Conservation (phyloP, 305 asterid species). For the Fraxinus sp. region DNA sequence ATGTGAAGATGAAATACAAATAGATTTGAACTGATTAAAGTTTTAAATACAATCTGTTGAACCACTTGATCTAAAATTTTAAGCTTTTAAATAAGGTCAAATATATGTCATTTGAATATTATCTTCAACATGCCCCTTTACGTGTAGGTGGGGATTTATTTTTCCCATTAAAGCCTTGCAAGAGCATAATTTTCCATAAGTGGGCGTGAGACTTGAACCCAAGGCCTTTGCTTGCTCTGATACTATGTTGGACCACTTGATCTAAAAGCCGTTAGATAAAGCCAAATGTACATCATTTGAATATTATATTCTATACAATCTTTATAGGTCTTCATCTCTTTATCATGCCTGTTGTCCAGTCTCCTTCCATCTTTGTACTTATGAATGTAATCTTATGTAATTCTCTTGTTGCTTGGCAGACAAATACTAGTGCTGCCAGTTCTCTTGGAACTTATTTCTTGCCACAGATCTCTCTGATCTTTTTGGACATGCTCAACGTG, state of each 20-base stretch:
- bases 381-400: neutral
- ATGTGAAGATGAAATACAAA: neutral
- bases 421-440: slow-evolving; percentile 91
- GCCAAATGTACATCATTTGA: neutral
- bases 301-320: neutral
- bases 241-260: neutral
- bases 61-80: neutral
- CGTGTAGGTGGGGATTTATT: neutral
- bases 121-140: neutral
- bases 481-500: slow-evolving; percentile 97
- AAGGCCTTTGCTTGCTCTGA: neutral
- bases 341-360: neutral
- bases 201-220: neutral
- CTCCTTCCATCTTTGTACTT: slow-evolving; percentile 11
- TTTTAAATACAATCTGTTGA: neutral
- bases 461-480: slow-evolving; percentile 81
- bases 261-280: neutral
- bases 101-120: neutral
- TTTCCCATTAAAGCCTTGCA: neutral
- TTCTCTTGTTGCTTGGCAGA: slow-evolving; percentile 49
- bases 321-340: neutral
- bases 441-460: slow-evolving; percentile 88
- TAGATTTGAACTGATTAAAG: neutral
- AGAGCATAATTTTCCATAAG: neutral
- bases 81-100: neutral